Evolutionary conservation across 208 protist genomes (phyloP).

Genomic region (Naegleria fowleri): DNA sequence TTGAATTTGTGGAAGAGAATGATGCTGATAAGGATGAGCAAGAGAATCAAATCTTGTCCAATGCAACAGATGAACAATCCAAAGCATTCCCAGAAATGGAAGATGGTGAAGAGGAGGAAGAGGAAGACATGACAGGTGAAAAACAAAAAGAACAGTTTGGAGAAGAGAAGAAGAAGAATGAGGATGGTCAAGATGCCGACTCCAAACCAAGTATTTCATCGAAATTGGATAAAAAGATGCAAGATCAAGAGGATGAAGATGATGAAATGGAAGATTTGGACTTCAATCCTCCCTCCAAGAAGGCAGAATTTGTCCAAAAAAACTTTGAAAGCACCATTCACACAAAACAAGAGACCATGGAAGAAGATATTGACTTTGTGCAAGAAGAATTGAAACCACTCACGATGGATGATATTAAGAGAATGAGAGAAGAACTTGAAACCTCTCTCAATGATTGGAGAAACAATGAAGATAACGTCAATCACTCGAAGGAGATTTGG

Average conservation of each 20-base stretch:
- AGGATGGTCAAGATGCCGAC: conserved; percentile 28
- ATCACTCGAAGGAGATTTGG: conserved; percentile 62
- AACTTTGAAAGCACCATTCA: conserved; percentile 8
- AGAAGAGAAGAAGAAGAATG: conserved; percentile 37
- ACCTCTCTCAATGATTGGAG: conserved; percentile 18
- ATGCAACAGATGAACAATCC: conserved; percentile 40
- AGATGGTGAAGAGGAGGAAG: conserved; percentile 43
- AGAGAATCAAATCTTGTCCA: conserved; percentile 34
- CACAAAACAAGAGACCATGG: conserved; percentile 18
- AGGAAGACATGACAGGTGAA: conserved; percentile 42
- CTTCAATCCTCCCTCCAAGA: conserved; percentile 40
- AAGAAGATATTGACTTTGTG: conserved; percentile 32
- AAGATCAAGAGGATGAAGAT: conserved; percentile 37
- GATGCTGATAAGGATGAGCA: conserved; percentile 38
- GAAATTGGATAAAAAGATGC: conserved; percentile 17
- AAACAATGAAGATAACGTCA: neutral
- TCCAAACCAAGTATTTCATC: conserved; percentile 25
- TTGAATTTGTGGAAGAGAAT: conserved; percentile 47
- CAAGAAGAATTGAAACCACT: conserved; percentile 8
- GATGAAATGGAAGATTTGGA: conserved; percentile 43
- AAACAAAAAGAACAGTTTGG: conserved; percentile 54
- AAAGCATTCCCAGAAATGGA: conserved; percentile 35
- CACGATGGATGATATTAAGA: conserved; percentile 36
- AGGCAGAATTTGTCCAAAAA: conserved; percentile 47
- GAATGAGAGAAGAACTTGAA: conserved; percentile 37